Evolutionary conservation across 306 rosid genomes (phyloP).

Genomic region (Ammopiptanthus mongolicus): DNA sequence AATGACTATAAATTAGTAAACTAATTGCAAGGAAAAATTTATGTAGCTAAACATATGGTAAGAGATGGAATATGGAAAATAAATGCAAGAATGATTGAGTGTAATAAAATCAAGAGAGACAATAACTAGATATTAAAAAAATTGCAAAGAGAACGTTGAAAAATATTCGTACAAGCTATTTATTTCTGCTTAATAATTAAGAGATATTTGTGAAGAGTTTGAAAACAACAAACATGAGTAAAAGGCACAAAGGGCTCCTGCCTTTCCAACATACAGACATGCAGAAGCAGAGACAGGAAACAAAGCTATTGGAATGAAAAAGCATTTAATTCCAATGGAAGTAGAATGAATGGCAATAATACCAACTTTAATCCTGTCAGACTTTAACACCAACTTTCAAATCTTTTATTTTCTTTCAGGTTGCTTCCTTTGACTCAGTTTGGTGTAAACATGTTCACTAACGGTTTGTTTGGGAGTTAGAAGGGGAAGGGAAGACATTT

Average conservation of each 20-base stretch:
- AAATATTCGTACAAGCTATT: neutral
- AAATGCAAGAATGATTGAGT: conserved; percentile 1
- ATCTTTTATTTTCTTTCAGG: neutral
- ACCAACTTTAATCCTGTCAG: neutral
- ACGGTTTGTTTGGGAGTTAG: no score
- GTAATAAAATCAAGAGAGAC: neutral
- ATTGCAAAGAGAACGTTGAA: neutral
- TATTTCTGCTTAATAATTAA: neutral
- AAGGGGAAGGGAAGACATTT: no score
- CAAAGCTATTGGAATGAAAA: neutral
- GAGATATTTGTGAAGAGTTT: neutral
- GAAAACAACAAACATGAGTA: neutral
- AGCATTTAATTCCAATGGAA: neutral
- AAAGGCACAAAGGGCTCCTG: neutral
- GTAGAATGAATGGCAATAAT: neutral
- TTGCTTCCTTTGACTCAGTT: neutral
- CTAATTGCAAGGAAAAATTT: neutral
- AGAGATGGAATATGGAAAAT: neutral
- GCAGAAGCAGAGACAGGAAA: neutral
- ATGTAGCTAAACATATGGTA: neutral
- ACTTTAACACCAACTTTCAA: neutral
- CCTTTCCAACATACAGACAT: neutral
- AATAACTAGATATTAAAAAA: neutral
- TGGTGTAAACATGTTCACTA: neutral
- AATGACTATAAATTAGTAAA: neutral